Percentiles rank a stretch among this genome's conserved stretches.
Evolutionary conservation across 2,329 filamentous ascomycete genomes (phyloP).

Genomic region (Dryadomyces sulphureus): DNA sequence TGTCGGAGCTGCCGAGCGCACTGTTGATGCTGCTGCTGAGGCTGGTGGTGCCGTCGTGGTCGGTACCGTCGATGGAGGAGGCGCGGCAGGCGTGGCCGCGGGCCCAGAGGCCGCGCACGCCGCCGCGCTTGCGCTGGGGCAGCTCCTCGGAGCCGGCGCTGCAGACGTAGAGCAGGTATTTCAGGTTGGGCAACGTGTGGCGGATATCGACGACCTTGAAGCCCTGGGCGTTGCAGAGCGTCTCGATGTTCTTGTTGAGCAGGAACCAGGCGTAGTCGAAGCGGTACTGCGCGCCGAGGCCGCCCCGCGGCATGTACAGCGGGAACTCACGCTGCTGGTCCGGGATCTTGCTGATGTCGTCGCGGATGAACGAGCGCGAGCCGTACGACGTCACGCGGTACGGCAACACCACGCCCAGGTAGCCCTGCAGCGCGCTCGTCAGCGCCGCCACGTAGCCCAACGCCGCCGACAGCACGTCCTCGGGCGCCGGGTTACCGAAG

Average conservation of each 20-base stretch:
- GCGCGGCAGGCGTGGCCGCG: neutral
- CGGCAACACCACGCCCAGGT: constrained; percentile 62
- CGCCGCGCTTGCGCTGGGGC: constrained; percentile 45
- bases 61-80: constrained; percentile 2
- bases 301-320: constrained; percentile 49
- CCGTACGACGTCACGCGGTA: constrained; percentile 63
- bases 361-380: constrained; percentile 61
- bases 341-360: constrained; percentile 49
- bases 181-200: constrained; percentile 84
- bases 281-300: constrained; percentile 62
- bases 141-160: constrained; percentile 59
- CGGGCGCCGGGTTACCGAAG: constrained; percentile 28
- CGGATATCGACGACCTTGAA: constrained; percentile 77
- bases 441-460: constrained; percentile 69
- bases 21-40: neutral
- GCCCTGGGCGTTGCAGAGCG: constrained; percentile 47
- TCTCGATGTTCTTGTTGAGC: constrained; percentile 90
- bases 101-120: constrained; percentile 35
- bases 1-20: neutral
- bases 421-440: constrained; percentile 63
- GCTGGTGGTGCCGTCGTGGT: neutral
- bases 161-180: constrained; percentile 81
- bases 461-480: constrained; percentile 64
- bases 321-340: constrained; percentile 61
- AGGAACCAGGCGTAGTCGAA: constrained; percentile 95